These are phyloP conservation scores for Primulina huaijiensis DNA, from an alignment of 257 asterid species.

Conservation along the genomic window DNA sequence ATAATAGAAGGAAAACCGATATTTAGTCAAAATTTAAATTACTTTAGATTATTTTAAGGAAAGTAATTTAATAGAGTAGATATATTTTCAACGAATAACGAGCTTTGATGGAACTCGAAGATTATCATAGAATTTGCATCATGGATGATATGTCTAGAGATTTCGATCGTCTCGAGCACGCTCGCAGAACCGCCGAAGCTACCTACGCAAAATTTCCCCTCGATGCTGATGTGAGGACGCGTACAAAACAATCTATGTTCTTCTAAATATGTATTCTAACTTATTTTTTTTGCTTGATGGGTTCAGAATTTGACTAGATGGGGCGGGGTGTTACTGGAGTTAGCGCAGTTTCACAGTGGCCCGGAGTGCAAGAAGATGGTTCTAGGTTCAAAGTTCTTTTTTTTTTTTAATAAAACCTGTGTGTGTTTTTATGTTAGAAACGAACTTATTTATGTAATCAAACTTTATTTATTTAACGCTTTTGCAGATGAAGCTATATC, in stretches of 20 bases:
- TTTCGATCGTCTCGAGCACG: slow-evolving; percentile 84
- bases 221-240: slow-evolving; percentile 62
- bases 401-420: too few relatives aligned
- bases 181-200: slow-evolving; percentile 77
- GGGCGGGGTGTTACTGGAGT: slow-evolving; percentile 47
- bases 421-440: too few relatives aligned
- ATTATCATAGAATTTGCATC: not conserved
- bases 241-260: not conserved
- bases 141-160: slow-evolving; percentile 73
- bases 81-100: too few relatives aligned
- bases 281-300: not conserved
- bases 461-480: slow-evolving; percentile 10
- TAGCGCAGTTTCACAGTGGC: slow-evolving; percentile 45
- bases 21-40: too few relatives aligned
- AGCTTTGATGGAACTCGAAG: not conserved
- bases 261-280: not conserved
- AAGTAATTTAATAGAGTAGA: too few relatives aligned
- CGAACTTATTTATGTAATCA: not conserved
- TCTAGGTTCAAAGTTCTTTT: slow-evolving; percentile 63
- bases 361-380: slow-evolving; percentile 74
- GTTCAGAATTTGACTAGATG: slow-evolving; percentile 45
- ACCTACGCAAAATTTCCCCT: slow-evolving; percentile 61
- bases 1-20: too few relatives aligned
- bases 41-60: too few relatives aligned
- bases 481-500: slow-evolving; percentile 38